Evolutionary conservation across 176 grass and related monocot genomes (phyloP).

Genomic region (Urochloa ruziziensis): DNA sequence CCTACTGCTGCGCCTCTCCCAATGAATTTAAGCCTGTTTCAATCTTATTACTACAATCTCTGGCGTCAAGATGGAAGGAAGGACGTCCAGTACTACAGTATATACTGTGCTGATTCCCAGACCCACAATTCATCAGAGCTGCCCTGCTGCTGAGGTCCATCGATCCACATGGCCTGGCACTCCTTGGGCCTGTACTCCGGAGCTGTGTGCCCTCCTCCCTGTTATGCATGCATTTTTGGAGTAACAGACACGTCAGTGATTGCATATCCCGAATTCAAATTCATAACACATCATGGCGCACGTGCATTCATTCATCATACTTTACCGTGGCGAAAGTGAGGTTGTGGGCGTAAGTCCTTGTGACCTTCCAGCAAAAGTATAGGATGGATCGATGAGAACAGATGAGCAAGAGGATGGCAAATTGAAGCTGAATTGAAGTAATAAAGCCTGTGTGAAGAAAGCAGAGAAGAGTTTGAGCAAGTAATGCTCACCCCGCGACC

Average conservation of each 20-base stretch:
- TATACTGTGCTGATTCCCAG: not conserved
- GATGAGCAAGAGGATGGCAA: not conserved
- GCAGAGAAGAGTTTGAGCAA: not conserved
- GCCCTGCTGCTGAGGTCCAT: conserved; percentile 21
- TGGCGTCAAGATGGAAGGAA: not conserved
- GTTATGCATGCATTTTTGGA: not conserved
- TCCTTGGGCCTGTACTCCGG: conserved; percentile 30
- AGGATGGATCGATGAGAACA: not conserved
- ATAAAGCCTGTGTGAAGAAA: not conserved
- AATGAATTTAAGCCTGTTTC: not conserved
- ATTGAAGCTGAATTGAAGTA: not conserved
- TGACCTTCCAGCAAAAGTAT: conserved; percentile 19
- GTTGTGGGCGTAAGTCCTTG: conserved; percentile 66
- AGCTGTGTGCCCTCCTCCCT: conserved; percentile 31
- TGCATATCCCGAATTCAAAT: not conserved
- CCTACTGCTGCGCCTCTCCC: not conserved
- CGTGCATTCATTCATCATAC: not conserved
- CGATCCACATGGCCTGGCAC: conserved; percentile 21
- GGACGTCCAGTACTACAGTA: not conserved
- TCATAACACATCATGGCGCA: too few species aligned
- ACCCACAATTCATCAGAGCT: not conserved
- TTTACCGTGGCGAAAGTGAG: conserved; percentile 85
- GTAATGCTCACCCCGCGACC: conserved; percentile 42
- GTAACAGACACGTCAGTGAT: not conserved
- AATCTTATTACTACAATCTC: not conserved